Percentiles rank a stretch among this genome's conserved stretches.
Evolutionary conservation across 176 grass and related monocot species (phyloP).

Genomic region (Lolium perenne): DNA sequence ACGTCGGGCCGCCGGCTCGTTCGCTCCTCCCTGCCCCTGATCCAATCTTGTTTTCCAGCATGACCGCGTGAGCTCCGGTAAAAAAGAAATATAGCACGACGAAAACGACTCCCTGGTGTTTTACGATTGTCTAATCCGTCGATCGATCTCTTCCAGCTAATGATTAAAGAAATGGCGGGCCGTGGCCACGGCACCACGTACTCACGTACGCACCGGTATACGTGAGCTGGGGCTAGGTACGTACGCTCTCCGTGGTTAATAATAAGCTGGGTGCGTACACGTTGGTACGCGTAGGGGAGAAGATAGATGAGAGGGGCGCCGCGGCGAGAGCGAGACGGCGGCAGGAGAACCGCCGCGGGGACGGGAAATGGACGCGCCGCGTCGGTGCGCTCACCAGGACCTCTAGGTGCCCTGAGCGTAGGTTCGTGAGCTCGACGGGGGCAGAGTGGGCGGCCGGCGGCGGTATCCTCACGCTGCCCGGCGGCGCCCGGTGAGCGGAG

Average conservation of each 20-base stretch:
- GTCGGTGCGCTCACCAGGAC: not conserved
- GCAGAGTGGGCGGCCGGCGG: not conserved
- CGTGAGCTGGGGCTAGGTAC: not conserved
- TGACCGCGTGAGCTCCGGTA: not conserved
- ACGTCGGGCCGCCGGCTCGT: not conserved
- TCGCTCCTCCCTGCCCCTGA: not conserved
- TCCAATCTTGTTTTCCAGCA: constrained; percentile 9
- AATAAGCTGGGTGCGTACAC: not conserved
- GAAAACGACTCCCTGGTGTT: not conserved
- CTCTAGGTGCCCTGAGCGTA: too few species aligned
- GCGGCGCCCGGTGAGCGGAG: not conserved
- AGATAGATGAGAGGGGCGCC: not conserved
- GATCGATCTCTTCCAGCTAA: not conserved
- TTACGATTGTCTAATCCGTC: not conserved
- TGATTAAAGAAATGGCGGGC: not conserved
- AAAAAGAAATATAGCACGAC: not conserved
- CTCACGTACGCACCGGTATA: not conserved
- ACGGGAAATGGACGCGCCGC: not conserved
- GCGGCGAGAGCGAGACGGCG: not conserved
- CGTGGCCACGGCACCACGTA: not conserved
- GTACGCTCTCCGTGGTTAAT: not conserved
- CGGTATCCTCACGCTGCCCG: not conserved
- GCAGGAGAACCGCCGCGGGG: not conserved
- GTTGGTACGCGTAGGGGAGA: not conserved
- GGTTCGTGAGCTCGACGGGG: too few species aligned